Evolutionary conservation across 2,329 filamentous ascomycete genomes (phyloP).

Genomic region (Botrytis sinoallii): DNA sequence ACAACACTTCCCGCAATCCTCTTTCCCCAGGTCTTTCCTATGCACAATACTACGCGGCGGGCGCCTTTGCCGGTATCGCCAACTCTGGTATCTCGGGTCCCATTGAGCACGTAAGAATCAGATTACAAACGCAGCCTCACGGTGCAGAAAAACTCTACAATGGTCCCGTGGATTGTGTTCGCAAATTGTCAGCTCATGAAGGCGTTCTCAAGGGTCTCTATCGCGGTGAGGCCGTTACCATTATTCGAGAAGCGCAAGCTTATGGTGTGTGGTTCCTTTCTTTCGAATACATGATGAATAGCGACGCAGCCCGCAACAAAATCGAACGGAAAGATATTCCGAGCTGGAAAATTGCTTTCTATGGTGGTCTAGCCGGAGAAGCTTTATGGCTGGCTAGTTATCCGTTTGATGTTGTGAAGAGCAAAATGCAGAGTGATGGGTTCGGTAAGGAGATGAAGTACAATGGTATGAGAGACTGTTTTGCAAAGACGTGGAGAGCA

Average conservation of each 20-base stretch:
- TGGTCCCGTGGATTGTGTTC: conserved; percentile 86
- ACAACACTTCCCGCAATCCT: conserved; percentile 53
- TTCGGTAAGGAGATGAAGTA: conserved; percentile 72
- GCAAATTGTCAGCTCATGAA: conserved; percentile 68
- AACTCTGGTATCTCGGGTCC: conserved; percentile 87
- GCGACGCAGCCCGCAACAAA: conserved; percentile 74
- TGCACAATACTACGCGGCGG: conserved; percentile 82
- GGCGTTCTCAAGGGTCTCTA: conserved; percentile 74
- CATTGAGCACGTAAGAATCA: conserved; percentile 95
- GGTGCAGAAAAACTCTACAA: conserved; percentile 72
- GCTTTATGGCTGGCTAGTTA: conserved; percentile 91
- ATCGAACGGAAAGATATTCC: conserved; percentile 75
- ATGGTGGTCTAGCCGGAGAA: conserved; percentile 91
- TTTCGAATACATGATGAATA: conserved; percentile 96
- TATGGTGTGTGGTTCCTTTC: conserved; percentile 95
- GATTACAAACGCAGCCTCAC: conserved; percentile 94
- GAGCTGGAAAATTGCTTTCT: conserved; percentile 81
- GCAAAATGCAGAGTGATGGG: conserved; percentile 98
- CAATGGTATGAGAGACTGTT: conserved; percentile 82
- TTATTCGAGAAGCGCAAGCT: conserved; percentile 85
- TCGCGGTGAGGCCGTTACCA: conserved; percentile 81
- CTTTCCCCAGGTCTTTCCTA: conserved; percentile 60
- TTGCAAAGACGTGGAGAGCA: conserved; percentile 72
- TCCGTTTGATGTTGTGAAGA: conserved; percentile 96
- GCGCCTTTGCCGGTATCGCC: conserved; percentile 87